Percentiles rank a stretch among this genome's conserved stretches.
Conservation (phyloP, 306 rosid genomes). For the Dalbergia cochinchinensis region DNA sequence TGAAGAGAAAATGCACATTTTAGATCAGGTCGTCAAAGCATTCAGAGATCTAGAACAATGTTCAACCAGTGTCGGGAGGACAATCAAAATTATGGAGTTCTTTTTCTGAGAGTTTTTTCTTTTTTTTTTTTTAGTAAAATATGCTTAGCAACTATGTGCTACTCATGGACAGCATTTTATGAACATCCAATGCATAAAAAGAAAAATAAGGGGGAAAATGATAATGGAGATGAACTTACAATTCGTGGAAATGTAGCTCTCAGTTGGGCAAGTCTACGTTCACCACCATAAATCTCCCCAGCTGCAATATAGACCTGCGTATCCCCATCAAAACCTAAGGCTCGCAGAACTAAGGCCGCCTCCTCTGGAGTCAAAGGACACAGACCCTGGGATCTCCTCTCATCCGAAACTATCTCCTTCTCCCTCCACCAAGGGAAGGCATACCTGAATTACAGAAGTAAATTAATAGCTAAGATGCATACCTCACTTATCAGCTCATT, state of each 20-base stretch:
- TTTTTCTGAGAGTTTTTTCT: background rate
- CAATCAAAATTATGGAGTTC: too few species aligned
- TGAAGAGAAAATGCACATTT: background rate
- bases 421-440: constrained; percentile 98
- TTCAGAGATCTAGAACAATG: constrained; percentile 6
- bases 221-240: constrained; percentile 62
- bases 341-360: constrained; percentile 74
- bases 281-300: constrained; percentile 94
- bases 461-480: constrained; percentile 37
- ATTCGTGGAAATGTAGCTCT: constrained; percentile 80
- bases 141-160: background rate
- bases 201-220: background rate
- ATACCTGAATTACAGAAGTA: constrained; percentile 63
- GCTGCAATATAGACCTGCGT: constrained; percentile 93
- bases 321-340: constrained; percentile 75
- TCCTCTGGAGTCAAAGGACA: constrained; percentile 99
- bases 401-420: constrained; percentile 89
- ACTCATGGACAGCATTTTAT: background rate
- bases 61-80: background rate
- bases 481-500: constrained; percentile 25
- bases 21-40: background rate
- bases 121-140: background rate
- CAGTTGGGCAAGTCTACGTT: constrained; percentile 77
- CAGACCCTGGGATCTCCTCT: constrained; percentile 85
- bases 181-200: background rate